Percentiles rank a stretch among this genome's conserved stretches.
These are phyloP conservation scores for Lenzites betulinus DNA, from an alignment of 768 basidiomycete species.

Conservation along the genomic window DNA sequence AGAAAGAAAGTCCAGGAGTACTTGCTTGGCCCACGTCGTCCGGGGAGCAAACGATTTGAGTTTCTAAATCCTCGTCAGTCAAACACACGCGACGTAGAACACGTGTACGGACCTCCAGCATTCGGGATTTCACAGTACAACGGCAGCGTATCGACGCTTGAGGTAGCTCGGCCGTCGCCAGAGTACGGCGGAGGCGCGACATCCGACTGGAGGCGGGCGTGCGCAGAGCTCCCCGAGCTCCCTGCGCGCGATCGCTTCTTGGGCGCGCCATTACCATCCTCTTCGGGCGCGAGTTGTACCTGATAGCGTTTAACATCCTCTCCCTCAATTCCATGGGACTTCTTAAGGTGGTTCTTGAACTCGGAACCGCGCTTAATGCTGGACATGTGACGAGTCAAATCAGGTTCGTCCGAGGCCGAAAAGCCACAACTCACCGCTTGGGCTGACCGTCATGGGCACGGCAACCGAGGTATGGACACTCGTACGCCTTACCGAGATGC, in stretches of 20 bases:
- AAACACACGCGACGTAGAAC: not conserved
- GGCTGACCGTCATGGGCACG: conserved; percentile 35
- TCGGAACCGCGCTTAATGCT: conserved; percentile 69
- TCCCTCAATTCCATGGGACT: too few relatives aligned
- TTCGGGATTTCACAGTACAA: not conserved
- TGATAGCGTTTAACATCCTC: too few relatives aligned
- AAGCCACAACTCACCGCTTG: not conserved
- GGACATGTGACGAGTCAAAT: not conserved
- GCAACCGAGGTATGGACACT: conserved; percentile 49
- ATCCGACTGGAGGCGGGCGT: too few relatives aligned
- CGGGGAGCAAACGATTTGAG: not conserved
- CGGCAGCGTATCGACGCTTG: not conserved
- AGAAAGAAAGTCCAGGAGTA: conserved; percentile 7
- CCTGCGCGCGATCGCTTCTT: too few relatives aligned
- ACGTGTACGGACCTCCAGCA: not conserved
- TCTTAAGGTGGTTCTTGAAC: conserved; percentile 33
- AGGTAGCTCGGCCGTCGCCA: not conserved
- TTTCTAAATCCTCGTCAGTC: too few relatives aligned
- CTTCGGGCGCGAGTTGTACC: too few relatives aligned
- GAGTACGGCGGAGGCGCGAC: not conserved
- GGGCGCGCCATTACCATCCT: too few relatives aligned
- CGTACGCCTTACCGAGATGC: conserved; percentile 4
- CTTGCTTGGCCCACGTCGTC: conserved; percentile 1
- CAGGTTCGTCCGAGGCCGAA: not conserved
- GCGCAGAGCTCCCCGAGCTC: too few relatives aligned